Evolutionary conservation across 768 basidiomycete species (phyloP), one percentile per base, ranked within the genome.

Genomic region (Gloeophyllum trabeum): DNA sequence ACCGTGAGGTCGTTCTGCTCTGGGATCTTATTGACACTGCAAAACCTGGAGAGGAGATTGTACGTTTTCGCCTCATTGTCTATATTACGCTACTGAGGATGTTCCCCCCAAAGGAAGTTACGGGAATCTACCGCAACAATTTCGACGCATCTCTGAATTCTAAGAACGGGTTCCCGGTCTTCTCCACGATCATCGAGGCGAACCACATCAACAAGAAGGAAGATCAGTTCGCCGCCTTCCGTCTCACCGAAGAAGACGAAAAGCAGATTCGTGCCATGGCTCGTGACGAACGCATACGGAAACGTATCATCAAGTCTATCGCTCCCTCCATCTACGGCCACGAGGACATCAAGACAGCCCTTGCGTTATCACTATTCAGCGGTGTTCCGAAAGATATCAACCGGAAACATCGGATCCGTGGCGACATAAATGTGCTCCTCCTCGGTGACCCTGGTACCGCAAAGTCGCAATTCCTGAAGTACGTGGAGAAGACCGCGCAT

Each of bases 191-290:
- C 48, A 84, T 99, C 44, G 96, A 98, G 59, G 96, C 93, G 14
- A 99, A 99, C 60, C 93, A 98, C 57, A 70, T 99, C 57, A 97
- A 96, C 69, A 97, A 98, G 70, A 98, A 98, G 61, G 94, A 98
- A 62, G 96, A 99, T 55, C 73, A 94, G 14, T 98, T 97, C 52
- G 94, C 96, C n/a, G 93, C 96, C 3, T 93, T 96, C 70, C 78
- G 90, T 22, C 73, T 99, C 19, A 97, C 93, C 0, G 94, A 98
- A 58, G 96, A 98, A 52, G 96, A 99, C 50, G 92, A 96, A 60
- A 82, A 76, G 57, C 82, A 87, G 50, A 98, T 99, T 54, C 81
- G 91, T 12, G 66, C 71, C 6, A 76, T 98, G 37, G 79, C 89
- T 3, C 78, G 80, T 18, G 94, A 98, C 55, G 90, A 92, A 42